phyloP scores from a whole-genome alignment of 208 protist genomes.

The Trypanosoma congolense region DNA sequence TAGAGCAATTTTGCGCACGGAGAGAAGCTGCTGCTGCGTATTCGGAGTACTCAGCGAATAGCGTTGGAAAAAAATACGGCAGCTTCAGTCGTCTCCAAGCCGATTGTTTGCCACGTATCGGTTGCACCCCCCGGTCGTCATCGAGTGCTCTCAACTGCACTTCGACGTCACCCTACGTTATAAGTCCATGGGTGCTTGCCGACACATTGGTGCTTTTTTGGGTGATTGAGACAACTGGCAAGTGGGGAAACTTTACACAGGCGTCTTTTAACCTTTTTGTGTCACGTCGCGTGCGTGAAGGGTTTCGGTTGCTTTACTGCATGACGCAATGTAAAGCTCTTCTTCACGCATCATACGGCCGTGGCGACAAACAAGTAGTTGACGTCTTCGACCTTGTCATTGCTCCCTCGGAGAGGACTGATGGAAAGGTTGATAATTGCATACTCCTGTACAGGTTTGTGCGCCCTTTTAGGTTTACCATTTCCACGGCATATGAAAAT shows the following conservation, averaged over 20 bases:
- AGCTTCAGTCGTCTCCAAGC: too few relatives aligned
- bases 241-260: conserved; percentile 27
- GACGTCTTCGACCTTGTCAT: conserved; percentile 54
- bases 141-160: conserved; percentile 5
- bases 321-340: conserved; percentile 32
- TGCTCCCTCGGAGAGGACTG: conserved; percentile 1
- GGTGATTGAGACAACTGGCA: conserved; percentile 42
- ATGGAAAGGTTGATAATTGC: background rate
- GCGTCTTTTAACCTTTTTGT: conserved; percentile 55
- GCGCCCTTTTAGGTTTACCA: conserved; percentile 15
- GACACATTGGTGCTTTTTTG: conserved; percentile 49
- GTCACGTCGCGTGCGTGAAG: conserved; percentile 46
- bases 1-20: background rate
- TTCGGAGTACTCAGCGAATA: background rate
- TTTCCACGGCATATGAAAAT: conserved; percentile 2
- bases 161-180: conserved; percentile 21
- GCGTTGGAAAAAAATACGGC: too few relatives aligned
- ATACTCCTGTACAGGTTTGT: conserved; percentile 14
- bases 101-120: background rate
- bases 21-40: background rate
- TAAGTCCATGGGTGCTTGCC: conserved; percentile 46
- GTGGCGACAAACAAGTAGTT: conserved; percentile 18
- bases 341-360: conserved; percentile 30
- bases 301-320: conserved; percentile 46
- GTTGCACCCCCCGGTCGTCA: background rate